These are phyloP conservation scores for Tolypocladium nubicola DNA, from an alignment of 2,329 filamentous ascomycete genomes.

Conservation along the genomic window DNA sequence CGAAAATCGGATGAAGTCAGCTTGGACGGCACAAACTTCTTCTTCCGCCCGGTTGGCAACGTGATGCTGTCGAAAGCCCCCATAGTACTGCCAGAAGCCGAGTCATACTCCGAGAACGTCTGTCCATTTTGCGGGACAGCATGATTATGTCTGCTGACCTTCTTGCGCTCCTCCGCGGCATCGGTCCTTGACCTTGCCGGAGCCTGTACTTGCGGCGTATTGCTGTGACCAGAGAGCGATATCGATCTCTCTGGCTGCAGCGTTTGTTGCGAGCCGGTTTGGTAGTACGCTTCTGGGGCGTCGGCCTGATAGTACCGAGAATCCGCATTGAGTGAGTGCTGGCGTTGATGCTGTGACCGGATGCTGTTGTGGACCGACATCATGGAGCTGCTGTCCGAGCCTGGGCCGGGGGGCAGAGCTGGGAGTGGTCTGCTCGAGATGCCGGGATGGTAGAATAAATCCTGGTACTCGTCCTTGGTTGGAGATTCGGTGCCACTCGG, in stretches of 20 bases:
- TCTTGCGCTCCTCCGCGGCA: constrained; percentile 61
- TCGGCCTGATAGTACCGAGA: constrained; percentile 28
- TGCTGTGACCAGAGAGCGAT: constrained; percentile 73
- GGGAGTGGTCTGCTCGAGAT: constrained; percentile 55
- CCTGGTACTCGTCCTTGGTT: constrained; percentile 63
- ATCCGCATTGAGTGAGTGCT: constrained; percentile 37
- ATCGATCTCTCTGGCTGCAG: constrained; percentile 58
- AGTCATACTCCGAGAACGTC: constrained; percentile 46
- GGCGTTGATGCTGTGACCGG: constrained; percentile 36
- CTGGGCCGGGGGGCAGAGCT: constrained; percentile 48
- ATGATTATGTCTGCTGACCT: constrained; percentile 41
- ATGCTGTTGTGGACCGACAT: constrained; percentile 31
- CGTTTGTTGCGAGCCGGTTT: constrained; percentile 22
- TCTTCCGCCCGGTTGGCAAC: constrained; percentile 66
- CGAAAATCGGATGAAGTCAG: constrained; percentile 71
- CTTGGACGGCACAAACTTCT: constrained; percentile 78
- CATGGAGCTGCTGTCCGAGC: constrained; percentile 49
- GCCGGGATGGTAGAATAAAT: constrained; percentile 90
- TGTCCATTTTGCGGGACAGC: constrained; percentile 38
- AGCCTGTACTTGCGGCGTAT: constrained; percentile 65
- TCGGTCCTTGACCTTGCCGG: constrained; percentile 93
- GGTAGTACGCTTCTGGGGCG: constrained; percentile 40
- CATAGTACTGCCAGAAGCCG: constrained; percentile 40
- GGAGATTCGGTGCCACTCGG: constrained; percentile 56
- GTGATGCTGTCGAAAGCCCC: constrained; percentile 70